A percentile compares a stretch with the other conserved stretches of the same genome.
These are phyloP conservation scores for Handroanthus guayacan DNA, from an alignment of 257 asterid genomes.

Conservation along the genomic window DNA sequence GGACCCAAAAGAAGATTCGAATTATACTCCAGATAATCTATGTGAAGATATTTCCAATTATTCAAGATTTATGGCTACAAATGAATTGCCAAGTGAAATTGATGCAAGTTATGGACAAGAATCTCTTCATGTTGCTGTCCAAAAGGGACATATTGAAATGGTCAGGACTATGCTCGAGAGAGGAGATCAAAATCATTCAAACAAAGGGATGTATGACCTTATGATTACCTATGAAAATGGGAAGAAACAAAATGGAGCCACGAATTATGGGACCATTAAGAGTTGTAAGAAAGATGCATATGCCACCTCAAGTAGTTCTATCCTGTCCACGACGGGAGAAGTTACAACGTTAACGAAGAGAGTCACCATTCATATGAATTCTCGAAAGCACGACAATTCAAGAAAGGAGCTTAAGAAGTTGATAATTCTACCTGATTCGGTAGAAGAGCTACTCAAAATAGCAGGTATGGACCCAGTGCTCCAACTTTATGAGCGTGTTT, in stretches of 20 bases:
- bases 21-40: neutral
- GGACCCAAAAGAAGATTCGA: neutral
- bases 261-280: conserved; percentile 23
- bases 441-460: conserved; percentile 57
- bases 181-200: conserved; percentile 25
- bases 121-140: conserved; percentile 35
- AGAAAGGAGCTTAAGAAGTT: conserved; percentile 47
- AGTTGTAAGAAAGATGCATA: conserved; percentile 11
- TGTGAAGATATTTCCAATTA: conserved; percentile 25
- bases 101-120: conserved; percentile 36
- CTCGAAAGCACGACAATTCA: conserved; percentile 20
- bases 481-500: neutral
- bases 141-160: conserved; percentile 49
- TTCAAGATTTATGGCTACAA: conserved; percentile 32
- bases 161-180: conserved; percentile 47
- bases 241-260: conserved; percentile 23
- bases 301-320: conserved; percentile 32
- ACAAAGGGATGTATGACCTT: conserved; percentile 38
- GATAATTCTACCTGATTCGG: conserved; percentile 72
- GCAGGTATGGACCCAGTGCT: conserved; percentile 53
- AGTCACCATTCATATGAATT: conserved; percentile 71
- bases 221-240: conserved; percentile 35
- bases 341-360: conserved; percentile 48
- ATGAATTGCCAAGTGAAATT: conserved; percentile 23
- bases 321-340: conserved; percentile 15